phyloP scores from a whole-genome alignment of 441 rosid genomes.

The Gossypium schwendimanii region DNA sequence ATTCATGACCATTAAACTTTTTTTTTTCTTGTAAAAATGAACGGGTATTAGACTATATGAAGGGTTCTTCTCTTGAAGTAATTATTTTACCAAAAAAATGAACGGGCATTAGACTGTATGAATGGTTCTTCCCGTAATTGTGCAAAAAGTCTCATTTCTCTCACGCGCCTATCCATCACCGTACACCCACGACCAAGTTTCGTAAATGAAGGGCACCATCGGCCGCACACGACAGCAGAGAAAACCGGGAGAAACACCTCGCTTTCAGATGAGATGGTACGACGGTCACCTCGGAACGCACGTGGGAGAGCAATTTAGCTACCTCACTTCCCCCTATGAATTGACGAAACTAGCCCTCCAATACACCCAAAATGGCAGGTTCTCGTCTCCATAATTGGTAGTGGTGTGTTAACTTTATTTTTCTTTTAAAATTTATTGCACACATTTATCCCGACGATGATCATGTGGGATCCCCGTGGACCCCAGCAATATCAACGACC shows the following conservation, averaged over 20 bases:
- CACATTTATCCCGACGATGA: background rate
- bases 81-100: background rate
- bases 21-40: background rate
- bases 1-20: background rate
- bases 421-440: background rate
- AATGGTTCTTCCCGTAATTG: background rate
- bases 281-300: background rate
- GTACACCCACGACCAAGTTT: background rate
- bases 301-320: background rate
- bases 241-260: background rate
- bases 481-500: slow-evolving; percentile 11
- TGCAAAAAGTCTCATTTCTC: background rate
- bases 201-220: background rate
- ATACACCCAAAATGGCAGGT: background rate
- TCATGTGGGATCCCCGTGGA: slow-evolving; percentile 21
- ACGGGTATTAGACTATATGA: background rate
- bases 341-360: background rate
- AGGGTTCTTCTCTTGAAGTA: background rate
- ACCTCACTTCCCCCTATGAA: background rate
- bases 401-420: background rate
- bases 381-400: background rate
- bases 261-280: background rate
- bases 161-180: background rate
- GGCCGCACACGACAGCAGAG: background rate
- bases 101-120: background rate